These are phyloP conservation scores for Pyricularia sp. DNA, from an alignment of 2,329 filamentous ascomycete genomes.

Conservation along the genomic window DNA sequence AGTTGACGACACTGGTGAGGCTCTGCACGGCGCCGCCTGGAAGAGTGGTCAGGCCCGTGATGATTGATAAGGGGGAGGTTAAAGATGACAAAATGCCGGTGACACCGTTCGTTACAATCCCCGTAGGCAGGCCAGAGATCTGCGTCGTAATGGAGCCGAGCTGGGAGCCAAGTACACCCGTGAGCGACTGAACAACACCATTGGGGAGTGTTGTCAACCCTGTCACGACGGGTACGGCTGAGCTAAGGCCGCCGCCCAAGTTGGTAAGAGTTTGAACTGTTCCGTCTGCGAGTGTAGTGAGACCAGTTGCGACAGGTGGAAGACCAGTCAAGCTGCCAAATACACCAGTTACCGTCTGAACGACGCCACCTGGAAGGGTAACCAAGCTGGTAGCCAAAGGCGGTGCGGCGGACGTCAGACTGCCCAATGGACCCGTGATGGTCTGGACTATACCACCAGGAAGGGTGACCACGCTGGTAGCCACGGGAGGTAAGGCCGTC, in stretches of 20 bases:
- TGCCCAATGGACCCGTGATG: no score
- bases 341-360: no score
- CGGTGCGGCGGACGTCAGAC: no score
- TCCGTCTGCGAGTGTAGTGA: neutral
- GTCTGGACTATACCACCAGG: no score
- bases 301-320: neutral
- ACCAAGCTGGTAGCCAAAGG: no score
- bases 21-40: neutral
- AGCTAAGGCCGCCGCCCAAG: neutral
- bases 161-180: neutral
- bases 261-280: neutral
- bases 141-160: neutral
- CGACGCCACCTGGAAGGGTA: no score
- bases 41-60: neutral
- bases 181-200: neutral
- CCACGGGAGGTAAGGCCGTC: no score
- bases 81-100: no score
- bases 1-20: neutral
- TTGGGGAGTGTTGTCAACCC: neutral
- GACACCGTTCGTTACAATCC: neutral
- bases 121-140: neutral
- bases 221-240: neutral
- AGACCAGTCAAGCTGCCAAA: no score
- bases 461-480: no score
- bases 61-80: no score